Evolutionary conservation across 306 rosid genomes (phyloP), one percentile per base, ranked within the genome.

Genomic region (Castanospermum australe): DNA sequence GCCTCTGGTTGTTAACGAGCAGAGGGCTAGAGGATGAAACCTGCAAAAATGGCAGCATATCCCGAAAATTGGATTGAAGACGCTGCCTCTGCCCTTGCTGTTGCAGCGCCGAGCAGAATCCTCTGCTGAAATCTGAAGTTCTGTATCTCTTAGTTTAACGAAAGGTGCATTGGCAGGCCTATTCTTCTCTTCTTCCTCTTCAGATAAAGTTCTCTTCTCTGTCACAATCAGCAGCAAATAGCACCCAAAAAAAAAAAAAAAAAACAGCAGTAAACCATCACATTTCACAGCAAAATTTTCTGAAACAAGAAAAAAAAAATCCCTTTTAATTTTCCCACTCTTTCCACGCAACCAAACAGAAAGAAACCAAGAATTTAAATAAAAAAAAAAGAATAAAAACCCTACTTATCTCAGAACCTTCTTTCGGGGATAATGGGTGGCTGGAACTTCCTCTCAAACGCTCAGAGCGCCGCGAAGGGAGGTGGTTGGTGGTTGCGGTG

Each of bases 1-100:
- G 32, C 22, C 18, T 47, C 7, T 3, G 24, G 35, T 47, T 55
- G 12, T 35, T 52, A 68, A 51, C 4, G 33, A 2, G 15, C 24
- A 56, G 11, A 59, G 47, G 0, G 54, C 4, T 4, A 14, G 73
- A 73, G 4, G 35, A 61, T 7, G 36, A 56, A 67, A 92, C 97
- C 95, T 90, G 92, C 95, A 92, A 57, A 88, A 89, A 69, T 92
- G 97, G 87, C 93, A 92, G 82, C 92, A 83, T 75, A 92, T 87
- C 60, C 97, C 91, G 48, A 86, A 75, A 50, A 83, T 64, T 8
- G 92, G 73, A 73, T 92, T 83, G 76, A 88, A 89, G 47, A 90
- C 78, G 79, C 88, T 89, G 70, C 95, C 91, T 47, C 92, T 88
- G 35, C 90, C 94, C 66, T 83, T 92, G 81, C 93, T 88, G 30